These are phyloP conservation scores for Fistulina hepatica DNA, from an alignment of 1,284 basidiomycete genomes.

Conservation along the genomic window DNA sequence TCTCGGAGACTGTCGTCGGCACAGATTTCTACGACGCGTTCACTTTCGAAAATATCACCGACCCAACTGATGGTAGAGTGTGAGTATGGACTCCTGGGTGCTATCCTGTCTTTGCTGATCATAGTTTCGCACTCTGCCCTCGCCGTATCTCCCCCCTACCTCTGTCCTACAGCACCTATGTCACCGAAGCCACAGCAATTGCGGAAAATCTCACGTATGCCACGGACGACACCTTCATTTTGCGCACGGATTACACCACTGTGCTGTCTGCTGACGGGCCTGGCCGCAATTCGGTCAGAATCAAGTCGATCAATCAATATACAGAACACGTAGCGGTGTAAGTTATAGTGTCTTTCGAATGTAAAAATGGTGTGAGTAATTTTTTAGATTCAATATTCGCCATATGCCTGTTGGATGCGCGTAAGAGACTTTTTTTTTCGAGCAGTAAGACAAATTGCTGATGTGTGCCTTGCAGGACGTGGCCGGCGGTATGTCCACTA, in stretches of 20 bases:
- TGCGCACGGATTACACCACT: slow-evolving; percentile 34
- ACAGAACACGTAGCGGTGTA: slow-evolving; percentile 48
- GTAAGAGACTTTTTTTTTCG: slow-evolving; percentile 27
- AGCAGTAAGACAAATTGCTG: neutral
- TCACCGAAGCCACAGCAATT: slow-evolving; percentile 25
- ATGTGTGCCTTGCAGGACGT: slow-evolving; percentile 28
- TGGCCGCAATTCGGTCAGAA: slow-evolving; percentile 50
- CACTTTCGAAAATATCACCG: slow-evolving; percentile 32
- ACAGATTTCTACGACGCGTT: slow-evolving; percentile 31
- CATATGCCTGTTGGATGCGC: slow-evolving; percentile 56
- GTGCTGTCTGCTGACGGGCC: slow-evolving; percentile 32
- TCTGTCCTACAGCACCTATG: slow-evolving; percentile 27
- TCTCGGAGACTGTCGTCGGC: slow-evolving; percentile 31
- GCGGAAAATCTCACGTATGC: slow-evolving; percentile 28
- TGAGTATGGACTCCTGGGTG: slow-evolving; percentile 18
- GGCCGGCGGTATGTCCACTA: slow-evolving; percentile 37
- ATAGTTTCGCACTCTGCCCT: too few relatives aligned
- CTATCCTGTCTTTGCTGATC: neutral
- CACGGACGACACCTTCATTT: slow-evolving; percentile 25
- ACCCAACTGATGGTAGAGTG: slow-evolving; percentile 40
- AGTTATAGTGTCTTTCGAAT: slow-evolving; percentile 15
- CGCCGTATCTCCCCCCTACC: too few relatives aligned
- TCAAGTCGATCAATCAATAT: slow-evolving; percentile 41
- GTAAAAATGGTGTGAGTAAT: neutral
- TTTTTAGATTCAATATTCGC: slow-evolving; percentile 38